Conservation (phyloP, 2,329 filamentous ascomycete genomes). For the Pseudogymnoascus sp. region DNA sequence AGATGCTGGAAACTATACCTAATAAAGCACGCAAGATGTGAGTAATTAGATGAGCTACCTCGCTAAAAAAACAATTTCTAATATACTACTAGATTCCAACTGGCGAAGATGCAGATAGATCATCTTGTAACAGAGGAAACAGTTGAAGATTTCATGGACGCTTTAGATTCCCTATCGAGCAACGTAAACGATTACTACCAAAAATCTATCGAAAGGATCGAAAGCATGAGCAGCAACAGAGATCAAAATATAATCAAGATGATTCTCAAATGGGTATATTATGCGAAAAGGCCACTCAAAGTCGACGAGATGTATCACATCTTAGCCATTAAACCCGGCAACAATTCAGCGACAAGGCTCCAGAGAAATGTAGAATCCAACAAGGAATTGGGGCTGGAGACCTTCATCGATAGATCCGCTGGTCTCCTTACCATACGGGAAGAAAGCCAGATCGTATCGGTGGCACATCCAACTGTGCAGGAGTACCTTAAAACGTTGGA, state of each 20-base stretch:
- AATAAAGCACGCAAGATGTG: neutral
- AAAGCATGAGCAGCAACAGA: neutral
- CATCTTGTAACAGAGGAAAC: neutral
- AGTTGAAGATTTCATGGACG: neutral
- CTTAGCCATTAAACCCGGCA: neutral
- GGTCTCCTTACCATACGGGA: neutral
- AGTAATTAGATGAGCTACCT: neutral
- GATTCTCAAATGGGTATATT: neutral
- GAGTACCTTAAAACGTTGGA: neutral
- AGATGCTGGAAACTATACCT: neutral
- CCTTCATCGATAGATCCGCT: neutral
- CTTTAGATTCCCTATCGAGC: neutral
- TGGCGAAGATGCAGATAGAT: neutral
- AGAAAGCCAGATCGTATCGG: neutral
- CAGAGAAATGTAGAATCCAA: neutral
- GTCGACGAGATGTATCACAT: neutral
- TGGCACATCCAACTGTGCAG: neutral
- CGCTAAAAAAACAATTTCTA: neutral
- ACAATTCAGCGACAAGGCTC: neutral
- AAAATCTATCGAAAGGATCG: neutral
- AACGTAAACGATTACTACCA: neutral
- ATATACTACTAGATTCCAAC: neutral
- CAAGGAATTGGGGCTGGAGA: neutral
- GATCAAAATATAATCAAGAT: neutral
- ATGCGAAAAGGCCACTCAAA: neutral